Base-by-base conservation (phyloP, 2,329 filamentous ascomycete genomes). In the Shiraia bambusicola region DNA sequence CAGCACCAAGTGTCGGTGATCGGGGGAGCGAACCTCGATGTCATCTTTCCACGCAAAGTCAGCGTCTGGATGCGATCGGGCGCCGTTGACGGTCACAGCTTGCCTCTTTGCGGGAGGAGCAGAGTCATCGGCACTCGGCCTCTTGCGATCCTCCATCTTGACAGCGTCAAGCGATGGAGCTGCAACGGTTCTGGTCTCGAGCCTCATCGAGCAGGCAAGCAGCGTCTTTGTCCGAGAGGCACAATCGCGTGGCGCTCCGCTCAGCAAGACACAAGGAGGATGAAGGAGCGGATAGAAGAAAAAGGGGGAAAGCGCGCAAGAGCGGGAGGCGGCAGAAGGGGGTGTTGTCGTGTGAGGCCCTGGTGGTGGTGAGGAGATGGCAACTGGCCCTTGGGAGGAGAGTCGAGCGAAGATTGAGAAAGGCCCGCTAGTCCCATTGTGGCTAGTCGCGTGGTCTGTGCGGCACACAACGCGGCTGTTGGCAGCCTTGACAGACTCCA, bases 101-200 rank as follows among this genome's bases (percentile, higher is more conserved):
- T 95, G 87, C 72, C 90, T 86, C 79, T 97, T 98, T 66, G 84
- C 87, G 15, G 92, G 91, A 55, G 92, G 92, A 54, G 87, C 87
- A 65, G 88, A 77, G 58, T 96, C 89, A 70, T 93, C 87, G 72
- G 86, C 80, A 67, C 90, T 88, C 67, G 90, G 87, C 82, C 93
- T 84, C 82, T 98, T 98, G 82, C 93, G 89, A 78, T 97, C 93
- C 81, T 98, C 93, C 92, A 97, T 98, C 82, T 93, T 95, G 77
- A 83, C 78, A 75, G 88, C 79, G 80, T 84, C 84, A 71, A 79
- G 72, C 76, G 88, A 86, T 78, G 87, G 82, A 81, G 83, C 82
- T 78, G 84, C 79, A 72, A 84, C 78, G 73, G 83, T 80, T 69
- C 79, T 78, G 59, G 82, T 80, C 75, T 87, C 86, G 76, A 87